A percentile compares a stretch with the other conserved stretches of the same genome.
phyloP scores from a whole-genome alignment of 495 filamentous ascomycete genomes.

The Aeminium ludgeri region DNA sequence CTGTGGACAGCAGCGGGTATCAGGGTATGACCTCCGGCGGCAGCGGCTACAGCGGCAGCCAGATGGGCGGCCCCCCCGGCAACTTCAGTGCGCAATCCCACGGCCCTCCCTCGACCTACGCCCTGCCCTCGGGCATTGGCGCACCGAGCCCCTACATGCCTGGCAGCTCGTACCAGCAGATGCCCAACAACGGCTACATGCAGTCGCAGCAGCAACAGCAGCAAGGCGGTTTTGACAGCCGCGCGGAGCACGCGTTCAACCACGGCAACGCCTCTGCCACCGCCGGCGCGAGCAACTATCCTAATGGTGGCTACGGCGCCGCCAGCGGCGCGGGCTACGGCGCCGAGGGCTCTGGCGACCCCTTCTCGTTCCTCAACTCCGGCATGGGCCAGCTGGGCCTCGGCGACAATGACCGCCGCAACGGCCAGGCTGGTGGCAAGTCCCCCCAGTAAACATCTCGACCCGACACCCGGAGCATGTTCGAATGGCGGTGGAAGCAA shows the following conservation, averaged over 20 bases:
- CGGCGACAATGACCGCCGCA: conserved; percentile 15
- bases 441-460: conserved; percentile 10
- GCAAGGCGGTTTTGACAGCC: conserved; percentile 77
- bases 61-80: conserved; percentile 14
- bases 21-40: conserved; percentile 7
- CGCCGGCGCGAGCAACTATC: conserved; percentile 4
- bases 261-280: conserved; percentile 23
- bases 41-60: conserved; percentile 1
- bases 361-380: conserved; percentile 17
- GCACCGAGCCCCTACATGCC: conserved; percentile 68
- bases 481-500: no score
- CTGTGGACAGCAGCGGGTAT: conserved; percentile 8
- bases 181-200: conserved; percentile 29
- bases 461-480: no score
- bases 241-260: conserved; percentile 53
- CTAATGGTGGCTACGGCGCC: conserved; percentile 9
- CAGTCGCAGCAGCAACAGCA: conserved; percentile 19
- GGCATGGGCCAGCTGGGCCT: conserved; percentile 18
- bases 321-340: conserved; percentile 2
- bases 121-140: conserved; percentile 75
- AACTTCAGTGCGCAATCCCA: conserved; percentile 76
- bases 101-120: conserved; percentile 78
- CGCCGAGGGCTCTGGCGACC: conserved; percentile 3
- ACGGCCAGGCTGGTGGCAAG: conserved; percentile 12
- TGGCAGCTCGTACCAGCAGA: conserved; percentile 49